Conservation (phyloP, 495 filamentous ascomycete species). For the Penicillium fimorum region DNA sequence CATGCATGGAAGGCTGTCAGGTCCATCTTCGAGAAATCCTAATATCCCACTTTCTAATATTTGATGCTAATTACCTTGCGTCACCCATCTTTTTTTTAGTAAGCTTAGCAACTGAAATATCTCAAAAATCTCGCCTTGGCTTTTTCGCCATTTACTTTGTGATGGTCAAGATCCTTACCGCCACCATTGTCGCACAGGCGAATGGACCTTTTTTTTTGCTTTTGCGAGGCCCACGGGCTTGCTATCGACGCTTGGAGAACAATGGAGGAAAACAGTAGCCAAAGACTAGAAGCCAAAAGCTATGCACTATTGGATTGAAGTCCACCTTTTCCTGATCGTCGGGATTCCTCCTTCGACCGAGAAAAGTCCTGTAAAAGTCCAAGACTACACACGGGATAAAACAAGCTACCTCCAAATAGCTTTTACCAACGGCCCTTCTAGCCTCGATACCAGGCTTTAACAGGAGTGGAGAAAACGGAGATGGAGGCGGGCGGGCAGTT, state of each 20-base stretch:
- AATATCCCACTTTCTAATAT: constrained; percentile 11
- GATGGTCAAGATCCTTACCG: constrained; percentile 7
- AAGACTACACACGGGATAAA: not conserved
- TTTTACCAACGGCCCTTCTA: constrained; percentile 12
- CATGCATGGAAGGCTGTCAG: constrained; percentile 39
- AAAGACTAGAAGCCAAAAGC: not conserved
- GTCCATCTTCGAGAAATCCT: constrained; percentile 23
- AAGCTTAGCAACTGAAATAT: not conserved
- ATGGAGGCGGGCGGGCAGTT: constrained; percentile 28
- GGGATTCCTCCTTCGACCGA: not conserved
- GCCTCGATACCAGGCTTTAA: constrained; percentile 10
- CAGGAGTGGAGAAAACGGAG: constrained; percentile 18
- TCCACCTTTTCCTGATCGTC: constrained; percentile 5
- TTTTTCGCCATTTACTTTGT: constrained; percentile 2
- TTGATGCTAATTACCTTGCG: constrained; percentile 7
- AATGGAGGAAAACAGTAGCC: not conserved
- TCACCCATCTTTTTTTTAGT: not conserved
- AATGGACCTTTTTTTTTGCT: constrained; percentile 1
- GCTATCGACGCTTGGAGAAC: not conserved
- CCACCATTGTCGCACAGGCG: constrained; percentile 23
- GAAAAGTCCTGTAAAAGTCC: not conserved
- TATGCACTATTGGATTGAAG: constrained; percentile 9
- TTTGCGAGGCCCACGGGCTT: constrained; percentile 11
- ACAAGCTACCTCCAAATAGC: not conserved
- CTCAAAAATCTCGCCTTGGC: constrained; percentile 6